Conservation (phyloP, 768 basidiomycete genomes). For the Termitomyces sp. region DNA sequence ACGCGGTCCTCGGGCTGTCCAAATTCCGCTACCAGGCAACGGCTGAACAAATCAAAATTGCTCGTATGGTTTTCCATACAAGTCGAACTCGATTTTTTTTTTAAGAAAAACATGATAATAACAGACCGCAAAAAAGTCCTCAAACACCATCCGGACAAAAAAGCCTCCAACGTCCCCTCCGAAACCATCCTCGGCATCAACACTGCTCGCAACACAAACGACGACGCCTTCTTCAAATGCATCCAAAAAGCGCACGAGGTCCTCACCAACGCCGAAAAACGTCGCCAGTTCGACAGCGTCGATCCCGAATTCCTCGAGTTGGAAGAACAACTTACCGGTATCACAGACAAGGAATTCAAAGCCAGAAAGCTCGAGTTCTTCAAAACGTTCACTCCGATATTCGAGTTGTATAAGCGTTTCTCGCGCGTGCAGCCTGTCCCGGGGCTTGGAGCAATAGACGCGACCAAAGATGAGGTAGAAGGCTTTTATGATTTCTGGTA, state of each 20-base stretch:
- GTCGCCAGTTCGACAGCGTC: constrained; percentile 95
- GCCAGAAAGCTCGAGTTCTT: constrained; percentile 67
- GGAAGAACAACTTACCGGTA: constrained; percentile 73
- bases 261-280: constrained; percentile 80
- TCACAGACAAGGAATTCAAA: constrained; percentile 57
- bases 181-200: constrained; percentile 46
- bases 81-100: background rate
- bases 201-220: constrained; percentile 79
- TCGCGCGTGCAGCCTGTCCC: constrained; percentile 85
- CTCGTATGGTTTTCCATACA: constrained; percentile 61
- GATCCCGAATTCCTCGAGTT: constrained; percentile 74
- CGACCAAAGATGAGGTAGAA: constrained; percentile 81
- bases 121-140: constrained; percentile 95
- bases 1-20: constrained; percentile 93
- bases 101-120: background rate
- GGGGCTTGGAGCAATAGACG: constrained; percentile 65
- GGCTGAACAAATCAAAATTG: constrained; percentile 91
- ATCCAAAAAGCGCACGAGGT: constrained; percentile 98
- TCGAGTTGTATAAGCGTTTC: constrained; percentile 91
- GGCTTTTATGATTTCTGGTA: constrained; percentile 99
- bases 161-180: constrained; percentile 43
- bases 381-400: constrained; percentile 73
- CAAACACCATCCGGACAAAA: constrained; percentile 98
- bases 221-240: constrained; percentile 99
- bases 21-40: constrained; percentile 85